Evolutionary conservation across 2,329 filamentous ascomycete species (phyloP).

Genomic region (Alternaria sp.): DNA sequence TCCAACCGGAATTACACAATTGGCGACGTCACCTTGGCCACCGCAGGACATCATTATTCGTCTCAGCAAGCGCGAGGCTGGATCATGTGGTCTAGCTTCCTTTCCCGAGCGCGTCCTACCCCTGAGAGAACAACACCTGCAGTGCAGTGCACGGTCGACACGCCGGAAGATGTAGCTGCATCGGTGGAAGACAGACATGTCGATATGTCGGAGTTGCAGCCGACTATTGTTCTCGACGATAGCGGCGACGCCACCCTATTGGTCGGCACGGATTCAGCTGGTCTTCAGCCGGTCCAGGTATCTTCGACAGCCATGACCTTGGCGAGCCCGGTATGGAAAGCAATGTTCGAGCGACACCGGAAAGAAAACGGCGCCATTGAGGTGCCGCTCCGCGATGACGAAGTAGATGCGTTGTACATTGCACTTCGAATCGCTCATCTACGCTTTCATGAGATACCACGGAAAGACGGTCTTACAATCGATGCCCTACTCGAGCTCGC

Average conservation of each 20-base stretch:
- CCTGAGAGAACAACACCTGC: slow-evolving; percentile 11
- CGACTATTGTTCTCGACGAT: slow-evolving; percentile 10
- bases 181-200: neutral
- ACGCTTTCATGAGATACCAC: slow-evolving; percentile 8
- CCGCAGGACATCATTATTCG: neutral
- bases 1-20: slow-evolving; percentile 1
- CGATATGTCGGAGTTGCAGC: slow-evolving; percentile 6
- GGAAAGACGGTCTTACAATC: slow-evolving; percentile 19
- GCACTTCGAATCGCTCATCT: slow-evolving; percentile 11
- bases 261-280: slow-evolving; percentile 8
- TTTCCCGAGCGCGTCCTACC: slow-evolving; percentile 8
- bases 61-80: neutral
- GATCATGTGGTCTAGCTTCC: slow-evolving; percentile 11
- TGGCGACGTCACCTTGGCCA: slow-evolving; percentile 5
- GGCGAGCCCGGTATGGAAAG: slow-evolving; percentile 28
- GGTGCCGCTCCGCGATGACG: slow-evolving; percentile 26
- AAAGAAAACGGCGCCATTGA: slow-evolving; percentile 20
- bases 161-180: slow-evolving; percentile 1
- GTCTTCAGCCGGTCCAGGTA: slow-evolving; percentile 14
- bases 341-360: slow-evolving; percentile 21
- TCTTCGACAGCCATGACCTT: slow-evolving; percentile 18
- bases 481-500: slow-evolving; percentile 30
- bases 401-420: slow-evolving; percentile 10
- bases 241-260: slow-evolving; percentile 13
- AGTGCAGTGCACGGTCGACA: neutral